phyloP scores from a whole-genome alignment of 148 eudicot genomes.

The Rhododendron vialii region DNA sequence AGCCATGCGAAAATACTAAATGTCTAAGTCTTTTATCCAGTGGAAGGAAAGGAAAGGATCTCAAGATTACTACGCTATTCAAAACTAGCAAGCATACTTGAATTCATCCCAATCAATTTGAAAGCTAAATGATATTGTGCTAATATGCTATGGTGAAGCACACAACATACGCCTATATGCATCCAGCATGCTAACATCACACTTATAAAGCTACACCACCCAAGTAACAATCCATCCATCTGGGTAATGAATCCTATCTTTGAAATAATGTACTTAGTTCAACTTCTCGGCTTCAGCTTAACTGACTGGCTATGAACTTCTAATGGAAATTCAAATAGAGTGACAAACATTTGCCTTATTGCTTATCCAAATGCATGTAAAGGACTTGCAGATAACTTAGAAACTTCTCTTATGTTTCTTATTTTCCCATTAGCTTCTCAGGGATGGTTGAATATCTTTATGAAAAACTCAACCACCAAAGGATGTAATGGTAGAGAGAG shows the following conservation, averaged over 20 bases:
- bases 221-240: neutral
- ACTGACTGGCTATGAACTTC: neutral
- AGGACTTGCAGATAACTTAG: neutral
- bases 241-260: neutral
- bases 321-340: neutral
- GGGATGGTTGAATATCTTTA: neutral
- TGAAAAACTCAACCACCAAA: neutral
- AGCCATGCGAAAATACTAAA: neutral
- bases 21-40: neutral
- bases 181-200: neutral
- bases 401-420: neutral
- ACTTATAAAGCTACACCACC: conserved; percentile 1
- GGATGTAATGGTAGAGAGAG: neutral
- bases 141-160: neutral
- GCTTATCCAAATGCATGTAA: neutral
- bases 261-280: neutral
- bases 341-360: neutral
- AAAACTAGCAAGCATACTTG: conserved; percentile 5
- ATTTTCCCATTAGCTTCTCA: neutral
- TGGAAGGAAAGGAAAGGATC: neutral
- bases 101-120: neutral
- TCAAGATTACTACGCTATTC: neutral
- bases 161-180: neutral
- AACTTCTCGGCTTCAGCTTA: neutral
- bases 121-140: neutral